These are phyloP conservation scores for Oryza glumipatula DNA, from an alignment of 176 grass and related monocot species.

Conservation along the genomic window DNA sequence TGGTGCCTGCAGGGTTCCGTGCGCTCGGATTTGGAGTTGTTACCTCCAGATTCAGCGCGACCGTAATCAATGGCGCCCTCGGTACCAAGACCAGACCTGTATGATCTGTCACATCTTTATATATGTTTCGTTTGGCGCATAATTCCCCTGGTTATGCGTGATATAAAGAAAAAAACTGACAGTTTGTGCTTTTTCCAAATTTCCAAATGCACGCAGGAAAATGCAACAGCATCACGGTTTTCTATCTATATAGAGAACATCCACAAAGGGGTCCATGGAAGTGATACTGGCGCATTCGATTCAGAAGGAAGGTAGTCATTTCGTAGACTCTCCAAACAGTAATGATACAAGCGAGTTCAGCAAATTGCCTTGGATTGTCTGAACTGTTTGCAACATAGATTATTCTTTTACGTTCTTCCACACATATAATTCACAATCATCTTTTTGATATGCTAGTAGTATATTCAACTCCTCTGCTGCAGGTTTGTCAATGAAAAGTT, in stretches of 20 bases:
- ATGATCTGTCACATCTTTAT: background rate
- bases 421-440: too few relatives aligned
- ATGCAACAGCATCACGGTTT: constrained; percentile 29
- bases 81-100: constrained; percentile 61
- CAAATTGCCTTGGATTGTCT: too few relatives aligned
- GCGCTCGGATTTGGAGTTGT: constrained; percentile 40
- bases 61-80: constrained; percentile 50
- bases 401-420: too few relatives aligned
- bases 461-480: background rate
- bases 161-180: background rate
- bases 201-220: constrained; percentile 43
- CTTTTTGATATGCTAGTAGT: too few relatives aligned
- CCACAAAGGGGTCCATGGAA: constrained; percentile 66
- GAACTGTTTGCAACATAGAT: too few relatives aligned
- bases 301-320: constrained; percentile 58
- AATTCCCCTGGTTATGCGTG: background rate
- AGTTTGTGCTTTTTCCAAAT: background rate
- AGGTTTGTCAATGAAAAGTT: constrained; percentile 74
- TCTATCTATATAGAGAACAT: constrained; percentile 85
- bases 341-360: too few relatives aligned
- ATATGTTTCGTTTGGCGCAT: background rate
- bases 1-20: constrained; percentile 40
- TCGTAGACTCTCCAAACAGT: too few relatives aligned
- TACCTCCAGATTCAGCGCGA: constrained; percentile 9
- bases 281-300: constrained; percentile 62